Evolutionary conservation across 1,284 basidiomycete genomes (phyloP), one percentile per base, ranked within the genome.

Genomic region (Rhodotorula sp.): DNA sequence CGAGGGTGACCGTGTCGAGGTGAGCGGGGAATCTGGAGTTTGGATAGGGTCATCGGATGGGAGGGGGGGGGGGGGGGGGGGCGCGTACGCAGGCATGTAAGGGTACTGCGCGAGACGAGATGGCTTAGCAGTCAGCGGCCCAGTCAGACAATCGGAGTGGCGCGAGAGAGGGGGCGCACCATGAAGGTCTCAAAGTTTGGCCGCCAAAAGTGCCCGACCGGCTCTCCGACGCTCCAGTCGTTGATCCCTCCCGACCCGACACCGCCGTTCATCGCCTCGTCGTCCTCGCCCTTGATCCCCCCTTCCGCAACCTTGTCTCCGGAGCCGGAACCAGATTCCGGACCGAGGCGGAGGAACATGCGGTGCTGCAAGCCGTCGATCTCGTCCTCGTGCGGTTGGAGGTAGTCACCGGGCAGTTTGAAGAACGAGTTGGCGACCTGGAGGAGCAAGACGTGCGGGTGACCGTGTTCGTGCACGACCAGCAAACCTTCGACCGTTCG

Each of bases 401-500:
- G 87, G 81, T 98, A 98, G 82, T 97, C 94, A n/a, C 95, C 95
- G 3, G 95, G 95, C 15, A 98, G 86, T 82, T 98, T 98, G 86
- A 97, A 98, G 82, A 97, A 99, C 26, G 94, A 93, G 80, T 97
- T 97, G 46, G 94, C 95, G 79, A 99, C 96, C 81, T 98, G 95
- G 22, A 98, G 86, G 88, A 98, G 95, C 75, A 99, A 87, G 71
- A 98, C 91, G 79, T 98, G 95, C 5, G 93, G 92, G 79, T 95
- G 91, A 0, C 80, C 80, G 64, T 84, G 81, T 70, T 85, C 85
- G 75, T 96, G 94, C 33, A 97, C 94, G 63, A 98, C 89, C 46
- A 99, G 86, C 71, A 98, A 89, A n/a, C 93, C 95, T 79, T 99
- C 95, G 17, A 96, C 76, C 20, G 77, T 77, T 37, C 70, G 67